Evolutionary conservation across 352 stramenopile species (phyloP), one percentile per base, ranked within the genome.

Genomic region (Globisporangium emineosum): DNA sequence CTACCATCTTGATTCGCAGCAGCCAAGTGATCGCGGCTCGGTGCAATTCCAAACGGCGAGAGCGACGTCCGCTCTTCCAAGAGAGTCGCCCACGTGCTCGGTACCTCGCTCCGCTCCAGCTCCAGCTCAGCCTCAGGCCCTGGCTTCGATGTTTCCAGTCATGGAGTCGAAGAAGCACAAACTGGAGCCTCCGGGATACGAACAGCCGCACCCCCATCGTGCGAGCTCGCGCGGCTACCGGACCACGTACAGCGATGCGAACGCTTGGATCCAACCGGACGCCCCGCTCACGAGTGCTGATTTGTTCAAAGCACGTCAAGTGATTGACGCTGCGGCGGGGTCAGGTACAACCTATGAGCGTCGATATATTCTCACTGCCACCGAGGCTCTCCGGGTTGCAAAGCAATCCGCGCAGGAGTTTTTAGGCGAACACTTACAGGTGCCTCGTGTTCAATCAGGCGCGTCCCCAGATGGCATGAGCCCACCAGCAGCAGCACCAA

Each of bases 351-450:
- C n/a, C n/a, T 68, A 71, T 47, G 57, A 78, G 30, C 69, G 54
- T 45, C 66, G 52, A 15, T 53, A 52, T 33, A 63, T 86, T 30
- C 43, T 79, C 42, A 74, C 69, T 32, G 76, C 68, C 1, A 29
- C 71, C 4, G 68, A 78, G 3, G 79, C 75, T 15, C 71, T 77
- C 43, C 55, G 66, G 4, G 67, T 88, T 19, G 77, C 79, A 4
- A 75, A 73, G 8, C 56, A 66, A 25, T 74, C 71, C 1, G 66
- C 42, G 1, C 62, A 67, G 5, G 73, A 85, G 42, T 79, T 83
- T 62, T 67, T 83, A 42, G 57, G 53, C 3, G 23, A 67, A 29
- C 17, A 56, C 19, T 57, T 62, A 40, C 37, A 50, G 33, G 35
- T 60, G 10, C 15, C 23, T 37, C 52, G 3, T 58, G 30, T 58